Evolutionary conservation across 176 grass and related monocot genomes (phyloP).

Genomic region (Oryza coarctata): DNA sequence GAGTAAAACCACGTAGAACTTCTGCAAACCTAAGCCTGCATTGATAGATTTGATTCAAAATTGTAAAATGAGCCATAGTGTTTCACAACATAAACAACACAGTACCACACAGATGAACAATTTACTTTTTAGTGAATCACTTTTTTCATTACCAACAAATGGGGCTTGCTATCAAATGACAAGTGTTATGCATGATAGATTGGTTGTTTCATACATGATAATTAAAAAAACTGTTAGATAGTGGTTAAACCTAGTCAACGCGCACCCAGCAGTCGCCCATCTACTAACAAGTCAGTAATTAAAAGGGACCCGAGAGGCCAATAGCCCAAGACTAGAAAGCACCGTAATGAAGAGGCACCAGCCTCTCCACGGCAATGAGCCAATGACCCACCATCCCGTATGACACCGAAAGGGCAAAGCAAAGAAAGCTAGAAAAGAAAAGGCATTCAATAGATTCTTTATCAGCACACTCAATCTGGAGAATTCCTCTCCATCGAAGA

Average conservation of each 20-base stretch:
- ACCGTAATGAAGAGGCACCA: neutral
- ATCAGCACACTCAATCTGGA: neutral
- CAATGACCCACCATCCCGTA: slow-evolving; percentile 4
- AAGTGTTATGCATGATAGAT: neutral
- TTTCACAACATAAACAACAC: neutral
- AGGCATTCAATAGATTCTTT: slow-evolving; percentile 6
- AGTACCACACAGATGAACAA: neutral
- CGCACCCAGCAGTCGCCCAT: neutral
- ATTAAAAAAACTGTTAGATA: slow-evolving; percentile 4
- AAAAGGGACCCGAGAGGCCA: neutral
- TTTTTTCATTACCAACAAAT: neutral
- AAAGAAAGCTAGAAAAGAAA: neutral
- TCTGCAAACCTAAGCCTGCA: neutral
- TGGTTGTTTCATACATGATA: neutral
- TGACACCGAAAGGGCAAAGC: slow-evolving; percentile 28
- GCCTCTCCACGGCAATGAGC: neutral
- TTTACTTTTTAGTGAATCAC: neutral
- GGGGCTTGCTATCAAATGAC: slow-evolving; percentile 2
- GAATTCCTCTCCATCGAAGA: slow-evolving; percentile 29
- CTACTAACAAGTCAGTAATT: neutral
- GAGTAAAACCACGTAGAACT: neutral
- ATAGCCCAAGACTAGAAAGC: neutral
- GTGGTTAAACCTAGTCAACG: neutral
- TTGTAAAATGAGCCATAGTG: neutral
- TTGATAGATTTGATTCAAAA: neutral